These are phyloP conservation scores for Komagataella populi DNA, from an alignment of 805 yeast genomes.

Conservation along the genomic window DNA sequence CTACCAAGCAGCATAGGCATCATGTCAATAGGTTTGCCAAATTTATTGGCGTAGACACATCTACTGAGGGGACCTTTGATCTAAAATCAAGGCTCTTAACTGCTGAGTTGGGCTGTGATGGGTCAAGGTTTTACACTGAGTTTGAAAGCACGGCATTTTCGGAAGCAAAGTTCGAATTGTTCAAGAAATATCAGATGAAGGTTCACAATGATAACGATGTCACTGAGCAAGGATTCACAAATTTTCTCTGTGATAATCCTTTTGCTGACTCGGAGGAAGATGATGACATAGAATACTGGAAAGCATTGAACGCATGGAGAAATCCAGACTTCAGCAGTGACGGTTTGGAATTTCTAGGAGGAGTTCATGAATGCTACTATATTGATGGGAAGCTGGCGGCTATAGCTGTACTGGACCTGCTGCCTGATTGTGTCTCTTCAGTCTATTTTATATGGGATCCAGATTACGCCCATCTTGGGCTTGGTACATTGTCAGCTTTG, in stretches of 20 bases:
- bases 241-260: constrained; percentile 63
- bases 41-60: constrained; percentile 14
- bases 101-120: constrained; percentile 5
- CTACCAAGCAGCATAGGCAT: constrained; percentile 56
- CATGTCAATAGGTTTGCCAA: constrained; percentile 46
- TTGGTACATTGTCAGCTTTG: constrained; percentile 70
- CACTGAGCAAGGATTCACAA: constrained; percentile 31
- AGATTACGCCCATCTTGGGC: constrained; percentile 48
- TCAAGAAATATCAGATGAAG: constrained; percentile 50
- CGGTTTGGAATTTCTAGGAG: constrained; percentile 28
- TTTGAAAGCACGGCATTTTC: constrained; percentile 41
- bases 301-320: constrained; percentile 25
- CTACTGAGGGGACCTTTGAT: constrained; percentile 3
- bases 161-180: constrained; percentile 48
- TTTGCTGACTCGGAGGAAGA: constrained; percentile 22
- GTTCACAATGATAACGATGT: constrained; percentile 57
- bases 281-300: constrained; percentile 24
- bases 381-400: constrained; percentile 52
- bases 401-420: constrained; percentile 60
- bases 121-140: constrained; percentile 18
- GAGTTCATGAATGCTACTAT: constrained; percentile 71
- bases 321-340: constrained; percentile 4
- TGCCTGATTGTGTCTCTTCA: constrained; percentile 68
- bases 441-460: constrained; percentile 89
- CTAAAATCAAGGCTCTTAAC: constrained; percentile 4